phyloP scores from a whole-genome alignment of 2,329 filamentous ascomycete genomes.

The Colletotrichum godetiae region DNA sequence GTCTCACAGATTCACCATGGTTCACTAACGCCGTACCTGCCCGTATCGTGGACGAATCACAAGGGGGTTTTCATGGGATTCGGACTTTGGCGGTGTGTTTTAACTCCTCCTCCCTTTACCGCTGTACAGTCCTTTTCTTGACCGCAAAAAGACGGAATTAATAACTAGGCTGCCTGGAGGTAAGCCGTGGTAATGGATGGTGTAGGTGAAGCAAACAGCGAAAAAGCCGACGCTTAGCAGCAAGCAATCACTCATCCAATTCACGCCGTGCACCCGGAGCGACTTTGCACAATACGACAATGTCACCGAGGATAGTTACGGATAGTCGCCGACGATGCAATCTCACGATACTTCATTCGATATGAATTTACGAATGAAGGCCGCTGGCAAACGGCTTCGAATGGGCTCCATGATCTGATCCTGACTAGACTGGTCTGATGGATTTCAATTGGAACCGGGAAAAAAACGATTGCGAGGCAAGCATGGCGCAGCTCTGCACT shows the following conservation, averaged over 20 bases:
- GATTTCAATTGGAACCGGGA: background rate
- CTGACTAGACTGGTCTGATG: background rate
- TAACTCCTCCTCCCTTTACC: background rate
- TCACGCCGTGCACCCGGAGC: slow-evolving; percentile 1
- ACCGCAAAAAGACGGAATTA: slow-evolving; percentile 14
- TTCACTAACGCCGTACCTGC: background rate
- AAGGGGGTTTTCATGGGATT: background rate
- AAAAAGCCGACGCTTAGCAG: slow-evolving; percentile 25
- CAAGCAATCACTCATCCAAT: background rate
- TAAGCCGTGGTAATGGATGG: background rate
- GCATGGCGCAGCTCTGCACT: background rate
- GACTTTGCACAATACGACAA: background rate
- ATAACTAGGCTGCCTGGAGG: slow-evolving; percentile 26
- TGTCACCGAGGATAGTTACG: background rate
- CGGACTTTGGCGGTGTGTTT: slow-evolving; percentile 35
- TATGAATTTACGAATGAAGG: too few species aligned
- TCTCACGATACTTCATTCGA: background rate
- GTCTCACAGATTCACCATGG: background rate
- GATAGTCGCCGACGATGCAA: background rate
- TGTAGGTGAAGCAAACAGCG: background rate
- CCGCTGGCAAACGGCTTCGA: background rate
- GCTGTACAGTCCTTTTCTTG: background rate
- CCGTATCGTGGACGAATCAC: slow-evolving; percentile 30
- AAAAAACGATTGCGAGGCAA: slow-evolving; percentile 17
- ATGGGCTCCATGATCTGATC: background rate